A percentile compares a stretch with the other conserved stretches of the same genome.
phyloP scores from a whole-genome alignment of 257 asterid species.

The Capsicum chinense region DNA sequence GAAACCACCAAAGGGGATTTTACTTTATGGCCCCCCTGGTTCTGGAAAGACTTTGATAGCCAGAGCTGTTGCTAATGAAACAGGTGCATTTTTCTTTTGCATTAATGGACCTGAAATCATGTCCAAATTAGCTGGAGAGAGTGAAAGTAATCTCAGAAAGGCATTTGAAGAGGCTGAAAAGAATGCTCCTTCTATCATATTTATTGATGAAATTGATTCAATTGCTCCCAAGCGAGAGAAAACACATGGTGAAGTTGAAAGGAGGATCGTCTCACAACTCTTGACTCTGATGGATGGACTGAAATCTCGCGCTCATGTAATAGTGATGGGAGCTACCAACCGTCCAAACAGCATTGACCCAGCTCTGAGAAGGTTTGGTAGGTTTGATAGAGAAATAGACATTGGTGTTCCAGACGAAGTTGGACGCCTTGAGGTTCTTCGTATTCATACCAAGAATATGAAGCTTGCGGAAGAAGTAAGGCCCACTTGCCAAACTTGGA shows the following conservation, averaged over 20 bases:
- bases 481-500: conserved; percentile 1
- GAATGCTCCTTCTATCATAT: conserved; percentile 65
- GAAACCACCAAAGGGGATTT: conserved; percentile 72
- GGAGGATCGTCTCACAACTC: conserved; percentile 65
- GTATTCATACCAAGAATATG: conserved; percentile 68
- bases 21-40: conserved; percentile 65
- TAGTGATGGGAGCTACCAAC: conserved; percentile 67
- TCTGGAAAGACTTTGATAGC: conserved; percentile 67
- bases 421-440: conserved; percentile 67
- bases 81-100: conserved; percentile 66
- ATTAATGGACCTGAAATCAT: conserved; percentile 68
- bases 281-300: conserved; percentile 66
- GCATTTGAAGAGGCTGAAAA: conserved; percentile 75
- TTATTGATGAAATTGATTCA: conserved; percentile 63
- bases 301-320: conserved; percentile 61
- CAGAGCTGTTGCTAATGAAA: conserved; percentile 66
- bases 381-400: conserved; percentile 70
- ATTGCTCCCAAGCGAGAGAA: conserved; percentile 70
- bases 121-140: conserved; percentile 70
- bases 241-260: conserved; percentile 67
- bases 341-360: conserved; percentile 67
- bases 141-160: conserved; percentile 68
- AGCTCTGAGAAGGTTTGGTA: conserved; percentile 64
- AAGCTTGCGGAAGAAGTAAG: conserved; percentile 62
- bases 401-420: conserved; percentile 71